phyloP scores from a whole-genome alignment of 345 rosid genomes.

The Hibiscus tridactylites region DNA sequence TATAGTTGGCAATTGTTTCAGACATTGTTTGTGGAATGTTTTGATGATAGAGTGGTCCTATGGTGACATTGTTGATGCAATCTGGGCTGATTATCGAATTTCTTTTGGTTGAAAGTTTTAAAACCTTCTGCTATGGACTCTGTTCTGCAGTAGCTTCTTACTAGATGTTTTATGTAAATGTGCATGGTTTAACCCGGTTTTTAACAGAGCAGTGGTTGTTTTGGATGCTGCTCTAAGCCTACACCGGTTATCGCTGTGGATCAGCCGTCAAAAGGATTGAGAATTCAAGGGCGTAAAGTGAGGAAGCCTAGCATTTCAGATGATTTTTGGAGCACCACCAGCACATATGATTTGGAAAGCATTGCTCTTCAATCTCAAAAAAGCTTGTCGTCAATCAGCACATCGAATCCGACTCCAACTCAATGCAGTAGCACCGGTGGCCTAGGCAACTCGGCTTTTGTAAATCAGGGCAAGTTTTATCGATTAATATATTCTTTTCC shows the following conservation, averaged over 20 bases:
- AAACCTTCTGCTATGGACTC: too few relatives aligned
- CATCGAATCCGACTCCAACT: slow-evolving; percentile 25
- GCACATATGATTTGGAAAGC: slow-evolving; percentile 53
- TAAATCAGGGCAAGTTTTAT: slow-evolving; percentile 32
- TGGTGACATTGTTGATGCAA: too few relatives aligned
- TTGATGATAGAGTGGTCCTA: too few relatives aligned
- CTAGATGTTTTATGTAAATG: not conserved
- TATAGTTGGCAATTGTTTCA: too few relatives aligned
- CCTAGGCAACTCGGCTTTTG: slow-evolving; percentile 24
- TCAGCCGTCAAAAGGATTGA: slow-evolving; percentile 40
- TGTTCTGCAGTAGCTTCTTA: not conserved
- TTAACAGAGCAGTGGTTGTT: slow-evolving; percentile 51
- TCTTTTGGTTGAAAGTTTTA: too few relatives aligned
- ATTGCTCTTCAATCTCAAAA: slow-evolving; percentile 38
- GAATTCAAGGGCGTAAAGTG: slow-evolving; percentile 32
- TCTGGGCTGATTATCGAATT: too few relatives aligned
- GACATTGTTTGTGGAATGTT: too few relatives aligned
- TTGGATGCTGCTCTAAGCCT: slow-evolving; percentile 53
- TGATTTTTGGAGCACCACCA: slow-evolving; percentile 54
- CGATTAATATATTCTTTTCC: not conserved
- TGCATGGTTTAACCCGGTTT: slow-evolving; percentile 15
- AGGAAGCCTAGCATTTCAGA: slow-evolving; percentile 40
- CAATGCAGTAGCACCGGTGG: slow-evolving; percentile 13
- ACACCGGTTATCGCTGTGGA: slow-evolving; percentile 39
- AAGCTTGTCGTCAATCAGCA: slow-evolving; percentile 42